Evolutionary conservation across 768 basidiomycete species (phyloP), one percentile per base, ranked within the genome.

Genomic region (Russula earlei): DNA sequence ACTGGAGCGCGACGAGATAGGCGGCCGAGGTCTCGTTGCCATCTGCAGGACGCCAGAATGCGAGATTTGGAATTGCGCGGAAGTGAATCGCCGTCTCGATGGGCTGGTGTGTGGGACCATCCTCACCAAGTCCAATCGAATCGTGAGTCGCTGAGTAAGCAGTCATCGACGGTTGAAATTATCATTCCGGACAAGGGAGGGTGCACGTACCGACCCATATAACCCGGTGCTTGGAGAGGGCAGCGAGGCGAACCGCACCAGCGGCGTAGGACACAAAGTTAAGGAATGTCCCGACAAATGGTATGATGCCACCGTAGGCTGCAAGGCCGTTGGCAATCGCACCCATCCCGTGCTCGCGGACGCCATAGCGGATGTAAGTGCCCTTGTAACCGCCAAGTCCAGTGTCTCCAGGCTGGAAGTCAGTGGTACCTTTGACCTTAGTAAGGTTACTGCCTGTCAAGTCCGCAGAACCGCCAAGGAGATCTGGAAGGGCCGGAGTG

Each of bases 1-100:
- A 84, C 61, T 78, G 76, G 64, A 97, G 70, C 44, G 92, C 87
- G 55, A 85, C 81, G 58, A 81, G 69, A 76, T 96, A 96, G 17
- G 93, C 80, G 20, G 93, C 93, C 20, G 90, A 92, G n/a, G 91
- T 93, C 76, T 97, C 94, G 69, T 96, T 95, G 33, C 94, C 93
- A 68, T 96, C 92, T 25, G 92, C 91, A 5, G 90, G 90, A 58
- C 90, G 85, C 86, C 87, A 88, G 78, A 96, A 91, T 60, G 88
- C 87, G 49, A 90, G 73, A 75, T 97, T 95, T 64, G 94, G 94
- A 43, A 83, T 82, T 12, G 94, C 87, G 62, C 94, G 88, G 69
- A 96, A 76, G 70, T 85, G 87, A 42, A 81, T 83, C 57, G 80
- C 87, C 29, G 90, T 91, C 74, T 96, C 93, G 48, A 96, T 77